Conservation (phyloP, 2,329 filamentous ascomycete genomes). For the Trichoderma arundinaceum region DNA sequence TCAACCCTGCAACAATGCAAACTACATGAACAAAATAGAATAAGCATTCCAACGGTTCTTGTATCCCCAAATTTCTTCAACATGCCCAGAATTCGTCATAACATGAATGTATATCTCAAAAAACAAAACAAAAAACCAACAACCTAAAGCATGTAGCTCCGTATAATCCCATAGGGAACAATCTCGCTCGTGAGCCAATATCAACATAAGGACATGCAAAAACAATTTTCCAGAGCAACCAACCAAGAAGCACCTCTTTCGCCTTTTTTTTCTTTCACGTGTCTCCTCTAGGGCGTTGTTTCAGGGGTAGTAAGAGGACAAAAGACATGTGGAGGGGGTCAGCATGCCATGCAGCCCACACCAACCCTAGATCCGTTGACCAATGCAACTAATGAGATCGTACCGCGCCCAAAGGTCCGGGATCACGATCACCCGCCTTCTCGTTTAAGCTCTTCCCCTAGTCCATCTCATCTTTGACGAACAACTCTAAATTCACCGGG, state of each 20-base stretch:
- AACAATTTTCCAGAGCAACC: background rate
- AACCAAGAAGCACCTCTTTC: background rate
- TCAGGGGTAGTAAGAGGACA: background rate
- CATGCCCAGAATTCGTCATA: background rate
- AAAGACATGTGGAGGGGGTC: background rate
- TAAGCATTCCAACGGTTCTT: background rate
- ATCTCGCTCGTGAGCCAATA: background rate
- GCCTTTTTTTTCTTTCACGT: background rate
- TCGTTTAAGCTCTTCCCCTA: background rate
- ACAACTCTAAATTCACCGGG: background rate
- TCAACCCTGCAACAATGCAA: background rate
- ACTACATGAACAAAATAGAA: background rate
- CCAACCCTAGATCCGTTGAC: background rate
- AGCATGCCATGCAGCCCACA: constrained; percentile 4
- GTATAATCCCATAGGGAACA: constrained; percentile 6
- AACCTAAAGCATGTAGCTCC: background rate
- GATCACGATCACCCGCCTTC: background rate
- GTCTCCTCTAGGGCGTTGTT: background rate
- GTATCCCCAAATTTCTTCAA: background rate
- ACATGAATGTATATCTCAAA: background rate
- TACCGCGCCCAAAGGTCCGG: background rate
- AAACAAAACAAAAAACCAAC: background rate
- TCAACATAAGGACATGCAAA: background rate
- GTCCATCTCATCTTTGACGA: background rate
- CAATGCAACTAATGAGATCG: background rate